phyloP scores from a whole-genome alignment of 169 alveolate species.

The Theileria equi region DNA sequence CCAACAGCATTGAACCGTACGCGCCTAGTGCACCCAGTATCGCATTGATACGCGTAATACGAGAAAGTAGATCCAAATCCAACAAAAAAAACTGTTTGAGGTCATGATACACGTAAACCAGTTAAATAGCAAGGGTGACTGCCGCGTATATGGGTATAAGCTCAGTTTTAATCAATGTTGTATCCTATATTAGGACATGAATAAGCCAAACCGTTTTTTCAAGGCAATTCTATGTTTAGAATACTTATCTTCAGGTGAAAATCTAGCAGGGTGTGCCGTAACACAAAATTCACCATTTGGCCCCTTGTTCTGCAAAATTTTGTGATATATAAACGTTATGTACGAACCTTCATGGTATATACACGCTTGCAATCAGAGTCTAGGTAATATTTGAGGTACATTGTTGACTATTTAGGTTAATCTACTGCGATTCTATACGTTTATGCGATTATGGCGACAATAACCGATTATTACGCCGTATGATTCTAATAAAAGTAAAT shows the following conservation, averaged over 20 bases:
- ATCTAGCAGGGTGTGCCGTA: slow-evolving; percentile 84
- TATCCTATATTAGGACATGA: slow-evolving; percentile 20
- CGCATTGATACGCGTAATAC: no score
- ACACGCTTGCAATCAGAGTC: slow-evolving; percentile 72
- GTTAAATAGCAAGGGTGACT: no score
- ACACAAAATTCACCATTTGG: slow-evolving; percentile 75
- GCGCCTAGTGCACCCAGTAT: no score
- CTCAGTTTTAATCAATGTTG: background rate
- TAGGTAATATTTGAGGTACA: slow-evolving; percentile 69
- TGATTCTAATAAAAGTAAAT: background rate
- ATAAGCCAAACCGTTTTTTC: slow-evolving; percentile 74
- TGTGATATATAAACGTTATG: background rate
- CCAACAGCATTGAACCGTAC: no score
- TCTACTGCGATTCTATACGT: background rate
- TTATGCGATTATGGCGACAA: background rate
- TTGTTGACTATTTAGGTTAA: slow-evolving; percentile 3
- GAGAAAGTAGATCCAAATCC: no score
- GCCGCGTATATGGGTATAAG: no score
- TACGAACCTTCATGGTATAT: slow-evolving; percentile 65
- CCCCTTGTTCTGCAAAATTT: slow-evolving; percentile 50
- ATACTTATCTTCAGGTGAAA: slow-evolving; percentile 82
- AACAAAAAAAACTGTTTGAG: background rate
- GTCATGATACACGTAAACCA: background rate
- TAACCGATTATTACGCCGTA: no score
- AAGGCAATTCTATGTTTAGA: slow-evolving; percentile 75